phyloP scores from a whole-genome alignment of 495 filamentous ascomycete species.

The Talaromyces wortmannii region DNA sequence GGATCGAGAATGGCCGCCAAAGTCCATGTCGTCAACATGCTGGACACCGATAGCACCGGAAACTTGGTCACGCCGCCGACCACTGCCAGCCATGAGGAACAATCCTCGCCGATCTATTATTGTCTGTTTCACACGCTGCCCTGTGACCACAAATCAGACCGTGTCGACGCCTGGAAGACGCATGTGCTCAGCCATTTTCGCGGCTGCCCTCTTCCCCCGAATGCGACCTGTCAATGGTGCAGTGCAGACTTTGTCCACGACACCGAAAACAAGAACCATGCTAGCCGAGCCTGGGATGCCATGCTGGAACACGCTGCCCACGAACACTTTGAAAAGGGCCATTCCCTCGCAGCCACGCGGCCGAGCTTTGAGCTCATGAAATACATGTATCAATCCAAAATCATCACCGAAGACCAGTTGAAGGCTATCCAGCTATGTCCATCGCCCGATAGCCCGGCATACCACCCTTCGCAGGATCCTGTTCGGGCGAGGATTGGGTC shows the following conservation, averaged over 20 bases:
- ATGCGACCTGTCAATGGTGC: constrained; percentile 34
- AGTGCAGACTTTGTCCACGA: constrained; percentile 17
- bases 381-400: constrained; percentile 31
- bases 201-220: constrained; percentile 26
- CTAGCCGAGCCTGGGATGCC: constrained; percentile 26
- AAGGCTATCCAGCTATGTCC: constrained; percentile 38
- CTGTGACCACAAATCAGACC: constrained; percentile 33
- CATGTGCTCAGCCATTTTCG: constrained; percentile 39
- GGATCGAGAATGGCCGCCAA: neutral
- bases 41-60: constrained; percentile 4
- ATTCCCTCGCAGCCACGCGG: constrained; percentile 31
- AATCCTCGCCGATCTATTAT: neutral
- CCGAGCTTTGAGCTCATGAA: constrained; percentile 40
- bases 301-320: constrained; percentile 33
- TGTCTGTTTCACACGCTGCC: constrained; percentile 40
- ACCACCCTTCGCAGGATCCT: constrained; percentile 35
- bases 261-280: constrained; percentile 10
- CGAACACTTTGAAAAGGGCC: constrained; percentile 30
- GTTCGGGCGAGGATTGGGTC: constrained; percentile 36
- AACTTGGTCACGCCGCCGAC: constrained; percentile 1
- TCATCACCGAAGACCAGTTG: constrained; percentile 40
- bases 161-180: constrained; percentile 27
- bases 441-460: constrained; percentile 34
- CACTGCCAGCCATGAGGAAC: neutral
- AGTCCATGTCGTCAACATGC: constrained; percentile 1